A percentile compares a stretch with the other conserved stretches of the same genome.
phyloP scores from a whole-genome alignment of 2,329 filamentous ascomycete genomes.

The Aureobasidium sp. region DNA sequence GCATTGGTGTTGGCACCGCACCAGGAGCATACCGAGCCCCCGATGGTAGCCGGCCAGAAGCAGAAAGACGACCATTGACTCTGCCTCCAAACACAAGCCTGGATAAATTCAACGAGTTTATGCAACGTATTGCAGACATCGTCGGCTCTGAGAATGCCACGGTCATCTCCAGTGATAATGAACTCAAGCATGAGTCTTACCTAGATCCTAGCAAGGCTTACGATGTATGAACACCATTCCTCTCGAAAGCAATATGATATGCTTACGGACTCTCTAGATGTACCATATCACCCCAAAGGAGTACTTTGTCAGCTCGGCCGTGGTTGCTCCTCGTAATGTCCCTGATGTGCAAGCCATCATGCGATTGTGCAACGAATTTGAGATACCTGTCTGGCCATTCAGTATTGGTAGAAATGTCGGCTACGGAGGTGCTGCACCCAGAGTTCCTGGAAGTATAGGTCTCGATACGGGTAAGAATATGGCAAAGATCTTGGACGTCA shows the following conservation, averaged over 20 bases:
- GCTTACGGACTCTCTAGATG: neutral
- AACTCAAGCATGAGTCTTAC: conserved; percentile 19
- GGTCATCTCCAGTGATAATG: conserved; percentile 14
- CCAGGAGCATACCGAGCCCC: neutral
- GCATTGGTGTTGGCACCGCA: neutral
- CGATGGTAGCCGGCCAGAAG: neutral
- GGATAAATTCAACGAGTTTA: neutral
- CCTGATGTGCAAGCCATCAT: conserved; percentile 54
- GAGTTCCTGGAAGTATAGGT: conserved; percentile 57
- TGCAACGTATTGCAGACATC: neutral
- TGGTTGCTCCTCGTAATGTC: conserved; percentile 41
- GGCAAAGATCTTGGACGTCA: conserved; percentile 59
- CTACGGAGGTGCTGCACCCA: conserved; percentile 61
- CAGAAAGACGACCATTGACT: neutral
- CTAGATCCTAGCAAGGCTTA: conserved; percentile 22
- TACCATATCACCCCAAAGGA: conserved; percentile 44
- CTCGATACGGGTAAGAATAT: conserved; percentile 60
- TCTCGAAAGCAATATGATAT: neutral
- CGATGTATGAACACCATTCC: neutral
- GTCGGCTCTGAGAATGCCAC: conserved; percentile 15
- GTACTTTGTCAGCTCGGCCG: conserved; percentile 50
- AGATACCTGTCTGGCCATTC: conserved; percentile 56
- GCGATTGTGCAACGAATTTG: conserved; percentile 49
- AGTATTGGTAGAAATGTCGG: conserved; percentile 58
- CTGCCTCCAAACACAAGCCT: neutral